phyloP scores from a whole-genome alignment of 1,284 basidiomycete genomes.

The Xerocomus minutiporus region DNA sequence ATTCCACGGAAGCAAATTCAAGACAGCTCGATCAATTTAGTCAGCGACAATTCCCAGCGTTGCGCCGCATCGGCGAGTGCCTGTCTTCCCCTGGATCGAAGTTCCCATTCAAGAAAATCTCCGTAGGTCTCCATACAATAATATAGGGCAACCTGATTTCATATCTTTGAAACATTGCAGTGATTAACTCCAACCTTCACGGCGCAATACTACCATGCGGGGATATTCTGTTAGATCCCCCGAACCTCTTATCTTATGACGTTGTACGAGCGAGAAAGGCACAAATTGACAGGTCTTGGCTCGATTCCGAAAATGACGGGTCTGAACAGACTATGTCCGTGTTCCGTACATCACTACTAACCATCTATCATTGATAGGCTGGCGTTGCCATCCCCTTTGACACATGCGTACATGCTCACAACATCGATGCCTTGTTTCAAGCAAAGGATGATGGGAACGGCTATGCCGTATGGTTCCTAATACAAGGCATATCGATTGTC shows the following conservation, averaged over 20 bases:
- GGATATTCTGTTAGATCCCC: constrained; percentile 12
- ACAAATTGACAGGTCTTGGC: constrained; percentile 10
- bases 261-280: constrained; percentile 17
- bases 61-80: constrained; percentile 7
- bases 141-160: neutral
- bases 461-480: constrained; percentile 24
- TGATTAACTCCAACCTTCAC: neutral
- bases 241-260: constrained; percentile 8
- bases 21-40: constrained; percentile 13
- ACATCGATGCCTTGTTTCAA: constrained; percentile 2
- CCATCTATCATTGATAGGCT: constrained; percentile 5
- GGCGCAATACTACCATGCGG: constrained; percentile 25
- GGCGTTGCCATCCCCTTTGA: constrained; percentile 1
- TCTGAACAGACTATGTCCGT: constrained; percentile 2
- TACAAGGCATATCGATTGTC: constrained; percentile 27
- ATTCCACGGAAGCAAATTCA: constrained; percentile 4
- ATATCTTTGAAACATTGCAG: constrained; percentile 3
- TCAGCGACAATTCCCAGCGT: constrained; percentile 13
- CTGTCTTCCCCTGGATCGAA: constrained; percentile 5
- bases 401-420: constrained; percentile 1
- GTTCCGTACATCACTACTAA: constrained; percentile 3
- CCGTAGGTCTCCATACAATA: neutral
- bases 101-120: constrained; percentile 7
- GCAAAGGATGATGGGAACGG: constrained; percentile 10
- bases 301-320: constrained; percentile 9